Percentiles rank a stretch among this genome's conserved stretches.
These are phyloP conservation scores for Colletotrichum sp. DNA, from an alignment of 2,329 filamentous ascomycete genomes.

Conservation along the genomic window DNA sequence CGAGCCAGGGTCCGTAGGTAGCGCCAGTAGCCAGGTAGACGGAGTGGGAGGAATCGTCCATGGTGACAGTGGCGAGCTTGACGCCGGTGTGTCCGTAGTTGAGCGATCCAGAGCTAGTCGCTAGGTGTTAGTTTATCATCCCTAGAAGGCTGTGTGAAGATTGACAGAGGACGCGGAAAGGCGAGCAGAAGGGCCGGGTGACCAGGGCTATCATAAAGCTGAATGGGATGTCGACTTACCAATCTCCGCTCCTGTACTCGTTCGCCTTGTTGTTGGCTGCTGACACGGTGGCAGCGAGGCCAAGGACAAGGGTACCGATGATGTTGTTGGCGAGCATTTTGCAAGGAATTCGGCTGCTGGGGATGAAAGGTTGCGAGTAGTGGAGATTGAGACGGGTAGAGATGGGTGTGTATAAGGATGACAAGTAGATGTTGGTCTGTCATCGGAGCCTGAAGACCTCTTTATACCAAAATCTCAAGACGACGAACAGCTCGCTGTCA, in stretches of 20 bases:
- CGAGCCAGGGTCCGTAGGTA: background rate
- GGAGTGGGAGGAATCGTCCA: background rate
- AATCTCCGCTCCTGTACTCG: background rate
- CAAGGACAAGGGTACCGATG: background rate
- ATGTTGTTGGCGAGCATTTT: background rate
- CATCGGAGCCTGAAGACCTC: background rate
- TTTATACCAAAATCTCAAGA: background rate
- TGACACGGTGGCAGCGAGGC: background rate
- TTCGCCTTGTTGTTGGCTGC: background rate
- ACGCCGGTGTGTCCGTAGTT: background rate
- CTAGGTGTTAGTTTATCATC: fast-evolving
- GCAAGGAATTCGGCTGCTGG: background rate
- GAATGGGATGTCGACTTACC: background rate
- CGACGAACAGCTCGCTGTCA: background rate
- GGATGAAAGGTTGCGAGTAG: background rate
- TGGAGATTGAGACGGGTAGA: background rate
- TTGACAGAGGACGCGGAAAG: background rate
- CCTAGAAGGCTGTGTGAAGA: background rate
- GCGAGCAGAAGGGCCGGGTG: background rate
- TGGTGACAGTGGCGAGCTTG: background rate
- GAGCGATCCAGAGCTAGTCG: background rate
- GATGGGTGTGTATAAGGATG: background rate
- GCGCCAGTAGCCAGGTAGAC: background rate
- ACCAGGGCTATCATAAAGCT: background rate
- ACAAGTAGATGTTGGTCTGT: background rate